Conservation (phyloP, 805 yeast species). For the Yarrowia bubula region DNA sequence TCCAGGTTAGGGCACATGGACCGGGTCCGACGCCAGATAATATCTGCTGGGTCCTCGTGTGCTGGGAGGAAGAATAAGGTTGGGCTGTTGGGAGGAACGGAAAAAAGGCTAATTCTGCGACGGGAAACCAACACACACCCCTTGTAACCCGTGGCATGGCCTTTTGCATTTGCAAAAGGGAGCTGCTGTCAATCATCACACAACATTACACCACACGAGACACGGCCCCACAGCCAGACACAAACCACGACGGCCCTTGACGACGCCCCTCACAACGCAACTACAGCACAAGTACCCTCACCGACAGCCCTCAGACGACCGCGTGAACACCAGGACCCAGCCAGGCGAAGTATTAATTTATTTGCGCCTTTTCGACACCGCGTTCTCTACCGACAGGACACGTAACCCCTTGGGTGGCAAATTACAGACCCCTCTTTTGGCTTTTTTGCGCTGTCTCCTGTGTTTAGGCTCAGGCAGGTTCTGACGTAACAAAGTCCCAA, state of each 20-base stretch:
- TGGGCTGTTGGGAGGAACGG: slow-evolving; percentile 16
- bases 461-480: slow-evolving; percentile 3
- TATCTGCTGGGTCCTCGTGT: not conserved
- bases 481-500: slow-evolving; percentile 21
- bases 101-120: not conserved
- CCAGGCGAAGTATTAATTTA: slow-evolving; percentile 10
- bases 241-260: slow-evolving; percentile 8
- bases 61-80: not conserved
- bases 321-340: not conserved
- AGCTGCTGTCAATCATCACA: slow-evolving; percentile 5
- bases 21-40: not conserved
- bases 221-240: slow-evolving; percentile 1
- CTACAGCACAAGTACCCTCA: not conserved
- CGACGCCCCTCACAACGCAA: not conserved
- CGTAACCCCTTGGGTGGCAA: slow-evolving; percentile 26
- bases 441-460: slow-evolving; percentile 1
- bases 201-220: slow-evolving; percentile 18
- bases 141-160: slow-evolving; percentile 9
- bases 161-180: not conserved
- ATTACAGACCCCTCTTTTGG: slow-evolving; percentile 9
- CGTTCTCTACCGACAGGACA: not conserved
- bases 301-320: not conserved
- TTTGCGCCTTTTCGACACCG: not conserved
- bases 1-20: not conserved
- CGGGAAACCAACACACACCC: slow-evolving; percentile 6